Evolutionary conservation across 305 asterid species (phyloP).

Genomic region (Fraxinus angustifolia): DNA sequence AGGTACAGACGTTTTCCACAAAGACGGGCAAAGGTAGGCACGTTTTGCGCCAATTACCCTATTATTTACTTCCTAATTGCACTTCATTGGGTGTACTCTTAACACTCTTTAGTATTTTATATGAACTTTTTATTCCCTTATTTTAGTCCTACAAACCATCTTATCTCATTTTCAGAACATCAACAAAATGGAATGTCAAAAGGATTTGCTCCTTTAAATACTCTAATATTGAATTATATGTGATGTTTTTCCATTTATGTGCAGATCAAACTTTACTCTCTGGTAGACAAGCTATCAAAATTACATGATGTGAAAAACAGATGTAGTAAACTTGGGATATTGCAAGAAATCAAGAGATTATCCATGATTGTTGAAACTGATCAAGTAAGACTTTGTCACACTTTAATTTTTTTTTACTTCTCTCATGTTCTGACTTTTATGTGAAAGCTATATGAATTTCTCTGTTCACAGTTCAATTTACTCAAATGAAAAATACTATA

Average conservation of each 20-base stretch:
- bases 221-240: background rate
- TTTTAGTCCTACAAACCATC: background rate
- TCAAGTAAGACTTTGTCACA: slow-evolving; percentile 41
- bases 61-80: no score
- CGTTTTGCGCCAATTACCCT: no score
- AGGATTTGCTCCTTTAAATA: background rate
- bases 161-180: background rate
- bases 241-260: slow-evolving; percentile 9
- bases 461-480: background rate
- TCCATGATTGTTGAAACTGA: slow-evolving; percentile 46
- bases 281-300: no score
- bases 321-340: slow-evolving; percentile 40
- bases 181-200: background rate
- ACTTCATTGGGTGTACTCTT: no score
- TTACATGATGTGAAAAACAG: slow-evolving; percentile 39
- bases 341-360: slow-evolving; percentile 38
- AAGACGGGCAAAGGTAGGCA: no score
- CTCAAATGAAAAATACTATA: background rate
- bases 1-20: no score
- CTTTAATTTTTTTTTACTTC: background rate
- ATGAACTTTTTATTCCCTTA: background rate
- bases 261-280: slow-evolving; percentile 39
- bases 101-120: no score
- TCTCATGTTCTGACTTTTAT: background rate
- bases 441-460: background rate